Evolutionary conservation across 2,329 filamentous ascomycete species (phyloP).

Genomic region (Diaporthe humulicola): DNA sequence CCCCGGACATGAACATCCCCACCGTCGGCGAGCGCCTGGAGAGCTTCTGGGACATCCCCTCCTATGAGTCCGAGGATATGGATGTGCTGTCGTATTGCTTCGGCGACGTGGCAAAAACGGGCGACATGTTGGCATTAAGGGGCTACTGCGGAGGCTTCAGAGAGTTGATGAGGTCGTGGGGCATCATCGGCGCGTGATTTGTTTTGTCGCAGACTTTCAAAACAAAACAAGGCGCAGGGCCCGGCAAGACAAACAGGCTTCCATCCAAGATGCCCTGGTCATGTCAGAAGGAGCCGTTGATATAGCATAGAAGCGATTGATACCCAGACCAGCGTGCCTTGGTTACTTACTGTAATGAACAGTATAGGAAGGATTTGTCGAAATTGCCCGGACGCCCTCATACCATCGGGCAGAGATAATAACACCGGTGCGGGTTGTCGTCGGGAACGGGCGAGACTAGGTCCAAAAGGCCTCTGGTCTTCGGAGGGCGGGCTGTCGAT

Average conservation of each 20-base stretch:
- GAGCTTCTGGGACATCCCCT: slow-evolving; percentile 37
- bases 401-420: neutral
- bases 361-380: neutral
- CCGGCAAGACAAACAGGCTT: neutral
- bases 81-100: slow-evolving; percentile 38
- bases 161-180: slow-evolving; percentile 36
- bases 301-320: slow-evolving; percentile 37
- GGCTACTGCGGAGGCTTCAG: slow-evolving; percentile 38
- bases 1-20: slow-evolving; percentile 38
- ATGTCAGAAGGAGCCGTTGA: neutral
- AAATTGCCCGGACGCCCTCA: neutral
- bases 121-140: slow-evolving; percentile 35
- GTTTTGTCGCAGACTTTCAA: neutral
- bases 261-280: neutral
- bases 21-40: slow-evolving; percentile 25
- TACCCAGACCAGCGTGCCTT: slow-evolving; percentile 32
- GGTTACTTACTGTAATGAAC: slow-evolving; percentile 7
- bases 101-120: slow-evolving; percentile 14
- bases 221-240: neutral
- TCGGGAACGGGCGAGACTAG: neutral
- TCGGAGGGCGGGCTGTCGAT: neutral
- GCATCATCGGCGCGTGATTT: slow-evolving; percentile 34
- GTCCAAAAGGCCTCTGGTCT: neutral
- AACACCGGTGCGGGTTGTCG: neutral
- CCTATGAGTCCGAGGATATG: slow-evolving; percentile 36